A percentile compares a stretch with the other conserved stretches of the same genome.
These are phyloP conservation scores for Phytophthora sp. DNA, from an alignment of 352 stramenopile species.

Conservation along the genomic window DNA sequence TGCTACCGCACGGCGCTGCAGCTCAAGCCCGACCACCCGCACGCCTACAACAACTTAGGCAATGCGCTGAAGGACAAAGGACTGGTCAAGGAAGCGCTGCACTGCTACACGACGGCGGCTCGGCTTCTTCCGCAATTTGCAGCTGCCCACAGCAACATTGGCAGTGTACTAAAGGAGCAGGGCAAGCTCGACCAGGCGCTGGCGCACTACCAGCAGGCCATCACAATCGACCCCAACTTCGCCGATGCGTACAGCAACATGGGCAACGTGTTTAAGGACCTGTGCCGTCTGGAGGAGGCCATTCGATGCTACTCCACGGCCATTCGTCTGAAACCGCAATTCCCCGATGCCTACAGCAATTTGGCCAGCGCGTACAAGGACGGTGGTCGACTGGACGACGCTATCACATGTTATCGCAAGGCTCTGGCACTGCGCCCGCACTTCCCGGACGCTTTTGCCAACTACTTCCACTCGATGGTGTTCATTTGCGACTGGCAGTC, in stretches of 20 bases:
- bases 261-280: slow-evolving; percentile 94
- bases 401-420: slow-evolving; percentile 94
- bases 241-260: slow-evolving; percentile 95
- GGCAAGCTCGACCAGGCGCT: slow-evolving; percentile 93
- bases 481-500: slow-evolving; percentile 94
- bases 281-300: slow-evolving; percentile 87
- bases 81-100: slow-evolving; percentile 93
- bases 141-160: slow-evolving; percentile 93
- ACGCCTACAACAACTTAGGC: slow-evolving; percentile 95
- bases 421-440: slow-evolving; percentile 89
- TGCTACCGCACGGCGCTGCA: slow-evolving; percentile 91
- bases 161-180: slow-evolving; percentile 94
- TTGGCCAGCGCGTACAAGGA: slow-evolving; percentile 94
- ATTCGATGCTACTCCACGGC: slow-evolving; percentile 91
- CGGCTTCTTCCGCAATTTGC: slow-evolving; percentile 92
- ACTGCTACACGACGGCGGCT: slow-evolving; percentile 93
- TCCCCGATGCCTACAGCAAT: slow-evolving; percentile 93
- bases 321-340: slow-evolving; percentile 90
- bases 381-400: slow-evolving; percentile 86
- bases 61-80: slow-evolving; percentile 93
- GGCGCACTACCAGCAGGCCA: slow-evolving; percentile 94
- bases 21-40: slow-evolving; percentile 92
- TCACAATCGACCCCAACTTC: slow-evolving; percentile 93
- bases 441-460: slow-evolving; percentile 93
- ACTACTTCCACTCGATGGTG: slow-evolving; percentile 93